Percentiles rank a stretch among this genome's conserved stretches.
These are phyloP conservation scores for Oidiodendron maius DNA, from an alignment of 495 filamentous ascomycete genomes.

Conservation along the genomic window DNA sequence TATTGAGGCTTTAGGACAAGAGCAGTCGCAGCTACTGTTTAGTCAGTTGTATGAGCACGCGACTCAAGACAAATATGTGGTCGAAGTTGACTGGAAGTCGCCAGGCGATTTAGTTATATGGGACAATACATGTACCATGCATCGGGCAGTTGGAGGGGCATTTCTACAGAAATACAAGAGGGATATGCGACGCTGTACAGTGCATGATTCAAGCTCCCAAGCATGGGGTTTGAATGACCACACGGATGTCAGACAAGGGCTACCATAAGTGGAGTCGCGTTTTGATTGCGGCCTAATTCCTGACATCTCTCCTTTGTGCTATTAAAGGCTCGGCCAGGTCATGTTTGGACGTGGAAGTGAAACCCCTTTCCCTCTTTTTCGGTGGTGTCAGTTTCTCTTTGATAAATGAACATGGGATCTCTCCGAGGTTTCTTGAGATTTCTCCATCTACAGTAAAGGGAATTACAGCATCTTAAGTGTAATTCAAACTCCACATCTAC, in stretches of 20 bases:
- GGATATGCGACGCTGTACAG: constrained; percentile 51
- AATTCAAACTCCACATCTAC: too few relatives aligned
- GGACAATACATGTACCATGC: constrained; percentile 55
- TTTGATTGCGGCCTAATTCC: too few relatives aligned
- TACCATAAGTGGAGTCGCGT: too few relatives aligned
- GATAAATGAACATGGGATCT: too few relatives aligned
- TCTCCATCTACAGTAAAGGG: too few relatives aligned
- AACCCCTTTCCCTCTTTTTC: too few relatives aligned
- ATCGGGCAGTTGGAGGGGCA: constrained; percentile 42
- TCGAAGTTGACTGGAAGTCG: constrained; percentile 42
- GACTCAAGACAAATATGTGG: constrained; percentile 42
- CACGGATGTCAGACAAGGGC: neutral
- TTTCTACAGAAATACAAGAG: constrained; percentile 45
- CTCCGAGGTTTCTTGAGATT: too few relatives aligned
- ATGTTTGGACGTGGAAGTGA: too few relatives aligned
- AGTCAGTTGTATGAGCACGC: constrained; percentile 38
- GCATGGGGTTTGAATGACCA: constrained; percentile 40
- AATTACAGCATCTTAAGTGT: too few relatives aligned
- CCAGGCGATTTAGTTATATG: constrained; percentile 50
- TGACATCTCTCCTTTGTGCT: too few relatives aligned
- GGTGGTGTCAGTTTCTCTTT: too few relatives aligned
- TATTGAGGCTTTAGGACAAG: constrained; percentile 39
- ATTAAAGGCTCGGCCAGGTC: too few relatives aligned
- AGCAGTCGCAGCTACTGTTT: constrained; percentile 32
- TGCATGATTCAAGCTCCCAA: constrained; percentile 37